Base-by-base conservation (phyloP, 2,329 filamentous ascomycete species). In the Cladosporium austrohemisphaericum region DNA sequence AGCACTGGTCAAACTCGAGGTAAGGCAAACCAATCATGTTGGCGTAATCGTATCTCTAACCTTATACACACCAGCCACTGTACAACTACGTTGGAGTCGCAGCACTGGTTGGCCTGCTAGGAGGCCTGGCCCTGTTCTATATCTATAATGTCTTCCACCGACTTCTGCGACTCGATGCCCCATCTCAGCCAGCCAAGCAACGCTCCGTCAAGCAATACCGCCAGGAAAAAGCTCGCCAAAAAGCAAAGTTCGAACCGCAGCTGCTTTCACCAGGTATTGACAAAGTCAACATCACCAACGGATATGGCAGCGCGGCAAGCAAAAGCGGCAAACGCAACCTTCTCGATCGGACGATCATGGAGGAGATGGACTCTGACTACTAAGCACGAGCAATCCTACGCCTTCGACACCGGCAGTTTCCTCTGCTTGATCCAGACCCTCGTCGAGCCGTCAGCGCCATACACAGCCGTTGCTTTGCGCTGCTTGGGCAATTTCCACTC, bases 311-410 rank as follows among this genome's bases (percentile, higher is more conserved):
- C 13, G 18, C 28, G 10, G 18, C 31, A 10, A 29, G 33, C 19
- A 26, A 18, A 59, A 66, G 72, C 48, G 68, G 70, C 44, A 67
- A 69, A 4, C 68, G 72, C 43, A 77, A 77, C 1, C 63, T 88
- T 14, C 67, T 85, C 35, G 75, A 77, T 22, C 81, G 85, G 62
- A 85, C 81, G 0, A 88, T 89, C 54, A 76, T 85, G 50, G 85
- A 87, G 65, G 85, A 88, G 63, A 83, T 85, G 44, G 84, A 86
- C 62, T 74, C 71, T 1, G 72, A 74, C 37, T 71, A 68, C 44
- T 75, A 57, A 68, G n/a, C 19, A 2, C 1, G 57, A 68, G n/a
- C 19, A 2, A 3, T 7, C 20, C 26, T 37, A 29, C 7, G 10
- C 19, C 18, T n/a, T 22, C 25, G 16, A n/a, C 11, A 47, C 43